phyloP scores from a whole-genome alignment of 768 basidiomycete genomes.

The Termitomyces sp. region DNA sequence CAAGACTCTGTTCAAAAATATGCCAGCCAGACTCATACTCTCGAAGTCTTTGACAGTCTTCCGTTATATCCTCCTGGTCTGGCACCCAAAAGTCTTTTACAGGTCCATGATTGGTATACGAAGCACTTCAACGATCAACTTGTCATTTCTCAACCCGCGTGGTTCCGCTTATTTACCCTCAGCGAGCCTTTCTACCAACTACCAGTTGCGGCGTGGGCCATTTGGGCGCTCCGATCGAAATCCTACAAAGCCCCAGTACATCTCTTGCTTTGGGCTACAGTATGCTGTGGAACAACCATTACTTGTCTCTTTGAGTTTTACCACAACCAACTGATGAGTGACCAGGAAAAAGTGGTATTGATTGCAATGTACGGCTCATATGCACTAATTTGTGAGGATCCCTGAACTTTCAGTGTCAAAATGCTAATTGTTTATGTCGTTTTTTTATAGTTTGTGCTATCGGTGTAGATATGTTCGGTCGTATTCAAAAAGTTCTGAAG shows the following conservation, averaged over 20 bases:
- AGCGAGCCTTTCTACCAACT: constrained; percentile 17
- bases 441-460: constrained; percentile 12
- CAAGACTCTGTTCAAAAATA: neutral
- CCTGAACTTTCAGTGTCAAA: neutral
- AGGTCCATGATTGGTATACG: constrained; percentile 17
- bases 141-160: constrained; percentile 15
- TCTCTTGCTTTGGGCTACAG: constrained; percentile 16
- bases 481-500: constrained; percentile 13
- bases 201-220: constrained; percentile 16
- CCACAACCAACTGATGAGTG: constrained; percentile 17
- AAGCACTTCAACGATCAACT: constrained; percentile 19
- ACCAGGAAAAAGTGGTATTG: constrained; percentile 13
- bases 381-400: constrained; percentile 13
- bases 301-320: constrained; percentile 19
- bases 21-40: neutral
- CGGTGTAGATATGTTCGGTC: constrained; percentile 17
- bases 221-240: constrained; percentile 16
- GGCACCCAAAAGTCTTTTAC: constrained; percentile 13
- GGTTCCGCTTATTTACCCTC: constrained; percentile 19
- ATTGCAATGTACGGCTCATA: constrained; percentile 17
- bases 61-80: constrained; percentile 15
- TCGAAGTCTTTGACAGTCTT: constrained; percentile 16
- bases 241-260: constrained; percentile 16
- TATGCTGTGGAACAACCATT: constrained; percentile 15
- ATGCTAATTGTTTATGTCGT: neutral